phyloP scores from a whole-genome alignment of 768 basidiomycete species.

The Lanmaoa rubissima region DNA sequence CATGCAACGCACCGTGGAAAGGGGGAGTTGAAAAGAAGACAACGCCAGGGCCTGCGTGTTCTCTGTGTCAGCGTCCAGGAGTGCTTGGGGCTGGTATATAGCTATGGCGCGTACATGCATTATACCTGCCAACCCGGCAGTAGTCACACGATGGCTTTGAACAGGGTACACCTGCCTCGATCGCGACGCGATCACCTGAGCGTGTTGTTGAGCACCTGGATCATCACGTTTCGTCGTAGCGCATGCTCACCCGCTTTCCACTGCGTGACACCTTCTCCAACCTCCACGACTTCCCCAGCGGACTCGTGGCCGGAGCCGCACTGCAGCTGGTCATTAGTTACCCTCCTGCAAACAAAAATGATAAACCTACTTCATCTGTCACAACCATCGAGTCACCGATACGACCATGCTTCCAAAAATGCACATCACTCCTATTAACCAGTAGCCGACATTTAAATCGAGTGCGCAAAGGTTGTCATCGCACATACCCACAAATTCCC shows the following conservation, averaged over 20 bases:
- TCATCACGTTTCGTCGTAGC: neutral
- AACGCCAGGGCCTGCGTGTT: slow-evolving; percentile 35
- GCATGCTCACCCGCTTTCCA: slow-evolving; percentile 53
- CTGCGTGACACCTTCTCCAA: slow-evolving; percentile 62
- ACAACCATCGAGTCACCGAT: slow-evolving; percentile 72
- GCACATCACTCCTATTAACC: slow-evolving; percentile 58
- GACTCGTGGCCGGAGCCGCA: slow-evolving; percentile 72
- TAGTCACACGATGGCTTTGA: slow-evolving; percentile 58
- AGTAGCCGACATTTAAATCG: neutral
- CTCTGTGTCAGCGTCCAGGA: neutral
- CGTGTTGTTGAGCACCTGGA: neutral
- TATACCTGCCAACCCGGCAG: slow-evolving; percentile 64
- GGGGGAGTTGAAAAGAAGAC: slow-evolving; percentile 75
- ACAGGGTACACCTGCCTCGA: slow-evolving; percentile 69
- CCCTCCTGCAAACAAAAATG: neutral
- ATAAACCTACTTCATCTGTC: slow-evolving; percentile 51
- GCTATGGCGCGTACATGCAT: slow-evolving; percentile 45
- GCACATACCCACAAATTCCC: slow-evolving; percentile 63
- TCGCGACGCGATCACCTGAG: slow-evolving; percentile 63
- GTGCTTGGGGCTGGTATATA: no score
- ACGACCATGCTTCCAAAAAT: slow-evolving; percentile 71
- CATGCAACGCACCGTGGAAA: slow-evolving; percentile 47
- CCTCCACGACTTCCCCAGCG: slow-evolving; percentile 62
- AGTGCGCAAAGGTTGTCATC: neutral
- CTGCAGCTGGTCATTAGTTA: slow-evolving; percentile 28